A percentile compares a stretch with the other conserved stretches of the same genome.
phyloP scores from a whole-genome alignment of 768 basidiomycete species.

The Calocybe indica region DNA sequence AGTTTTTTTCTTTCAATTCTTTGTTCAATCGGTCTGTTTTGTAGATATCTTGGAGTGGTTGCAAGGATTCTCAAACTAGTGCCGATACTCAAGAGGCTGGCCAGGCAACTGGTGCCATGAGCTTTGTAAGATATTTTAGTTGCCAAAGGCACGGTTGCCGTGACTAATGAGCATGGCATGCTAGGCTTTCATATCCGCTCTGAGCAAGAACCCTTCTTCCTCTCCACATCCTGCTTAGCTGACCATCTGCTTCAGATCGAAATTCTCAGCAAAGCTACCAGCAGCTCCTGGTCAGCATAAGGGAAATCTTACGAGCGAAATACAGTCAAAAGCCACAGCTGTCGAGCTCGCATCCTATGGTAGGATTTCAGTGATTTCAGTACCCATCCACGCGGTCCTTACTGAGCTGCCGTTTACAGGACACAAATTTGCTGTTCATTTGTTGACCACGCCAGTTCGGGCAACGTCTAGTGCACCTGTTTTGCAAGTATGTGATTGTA shows the following conservation, averaged over 20 bases:
- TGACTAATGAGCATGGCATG: not conserved
- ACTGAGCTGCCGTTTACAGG: not conserved
- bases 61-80: conserved; percentile 79
- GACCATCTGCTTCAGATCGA: not conserved
- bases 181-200: conserved; percentile 52
- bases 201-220: conserved; percentile 33
- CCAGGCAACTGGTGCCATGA: conserved; percentile 74
- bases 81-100: conserved; percentile 69
- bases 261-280: conserved; percentile 30
- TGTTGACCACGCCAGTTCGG: not conserved
- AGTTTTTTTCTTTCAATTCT: not conserved
- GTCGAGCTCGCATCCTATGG: conserved; percentile 36
- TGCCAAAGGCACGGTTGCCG: no score
- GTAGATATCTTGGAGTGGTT: conserved; percentile 83
- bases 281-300: conserved; percentile 32
- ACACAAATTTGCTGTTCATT: conserved; percentile 1
- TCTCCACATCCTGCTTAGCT: not conserved
- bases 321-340: conserved; percentile 40
- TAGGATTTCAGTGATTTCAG: conserved; percentile 14
- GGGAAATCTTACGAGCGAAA: conserved; percentile 31
- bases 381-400: not conserved
- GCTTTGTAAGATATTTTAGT: conserved; percentile 42
- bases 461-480: no score
- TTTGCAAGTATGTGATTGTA: no score
- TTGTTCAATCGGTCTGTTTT: not conserved